Evolutionary conservation across 2,329 filamentous ascomycete species (phyloP).

Genomic region (Fusarium pseudocircinatum): DNA sequence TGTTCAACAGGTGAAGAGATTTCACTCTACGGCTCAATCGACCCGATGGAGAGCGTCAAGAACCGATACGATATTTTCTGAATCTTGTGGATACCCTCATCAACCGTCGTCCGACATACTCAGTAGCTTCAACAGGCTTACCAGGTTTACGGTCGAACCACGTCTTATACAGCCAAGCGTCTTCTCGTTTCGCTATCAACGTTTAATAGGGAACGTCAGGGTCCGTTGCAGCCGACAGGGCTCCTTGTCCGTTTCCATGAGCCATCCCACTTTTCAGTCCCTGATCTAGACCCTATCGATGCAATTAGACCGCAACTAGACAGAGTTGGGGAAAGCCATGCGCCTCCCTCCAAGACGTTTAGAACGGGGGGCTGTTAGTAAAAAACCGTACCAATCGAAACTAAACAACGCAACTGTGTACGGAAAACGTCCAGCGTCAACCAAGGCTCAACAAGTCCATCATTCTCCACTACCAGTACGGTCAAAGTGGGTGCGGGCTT

Average conservation of each 20-base stretch:
- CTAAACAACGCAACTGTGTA: background rate
- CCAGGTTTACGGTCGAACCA: background rate
- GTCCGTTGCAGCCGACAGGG: constrained; percentile 24
- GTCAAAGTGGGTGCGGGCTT: constrained; percentile 1
- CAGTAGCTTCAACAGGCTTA: constrained; percentile 4
- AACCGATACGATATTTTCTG: constrained; percentile 20
- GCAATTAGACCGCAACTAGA: constrained; percentile 13
- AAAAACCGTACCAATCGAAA: constrained; percentile 36
- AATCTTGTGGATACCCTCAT: constrained; percentile 29
- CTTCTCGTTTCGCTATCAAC: constrained; percentile 5
- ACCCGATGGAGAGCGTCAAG: constrained; percentile 23
- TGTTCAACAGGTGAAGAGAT: constrained; percentile 10
- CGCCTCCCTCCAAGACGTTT: constrained; percentile 19
- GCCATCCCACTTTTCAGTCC: constrained; percentile 25
- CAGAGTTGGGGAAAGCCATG: constrained; percentile 9
- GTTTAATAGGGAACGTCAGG: constrained; percentile 28
- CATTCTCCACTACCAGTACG: background rate
- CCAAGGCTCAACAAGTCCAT: background rate
- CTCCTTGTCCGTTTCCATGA: constrained; percentile 20
- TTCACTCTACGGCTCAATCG: constrained; percentile 8
- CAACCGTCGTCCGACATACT: constrained; percentile 12
- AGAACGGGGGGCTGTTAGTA: constrained; percentile 15
- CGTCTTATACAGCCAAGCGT: constrained; percentile 27
- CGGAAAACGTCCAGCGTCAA: background rate
- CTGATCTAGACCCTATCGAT: constrained; percentile 30